Base-by-base conservation (phyloP, 176 grass and related monocot genomes). In the Coix lacrymajobi region DNA sequence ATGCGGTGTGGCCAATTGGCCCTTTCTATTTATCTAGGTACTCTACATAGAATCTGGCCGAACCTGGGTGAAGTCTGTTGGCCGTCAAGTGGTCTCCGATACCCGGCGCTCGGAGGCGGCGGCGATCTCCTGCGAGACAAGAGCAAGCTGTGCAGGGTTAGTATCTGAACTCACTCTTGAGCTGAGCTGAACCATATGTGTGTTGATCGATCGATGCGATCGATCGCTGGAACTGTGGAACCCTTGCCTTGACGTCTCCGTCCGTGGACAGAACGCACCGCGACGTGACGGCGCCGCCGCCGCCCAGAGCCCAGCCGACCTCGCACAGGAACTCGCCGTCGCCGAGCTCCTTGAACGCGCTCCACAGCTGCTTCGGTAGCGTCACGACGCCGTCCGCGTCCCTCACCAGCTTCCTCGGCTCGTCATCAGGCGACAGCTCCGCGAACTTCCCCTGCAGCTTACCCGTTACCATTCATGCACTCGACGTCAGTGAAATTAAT, bases 351-450 rank as follows among this genome's bases (percentile, higher is more conserved):
- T 76, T 87, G 76, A 89, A 91, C 39, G 45, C 64, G 76, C 91
- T 94, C 93, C 93, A 98, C 49, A 98, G 87, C 43, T 92, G 82
- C 65, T 92, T 96, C 3, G 93, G 96, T 65, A 98, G 76, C 19
- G 80, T 79, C 58, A 95, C 82, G 20, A 95, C 40, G 26, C 87
- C 85, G 38, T 41, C 75, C 19, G 76, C 62, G 81, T 89, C 79
- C 71, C 96, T 85, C 39, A 49, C 6, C 69, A 86, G 9, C 11
- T 75, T 86, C 33, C 44, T 69, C n/a, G 87, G 85, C 11, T 81
- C 60, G 22, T 77, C 85, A 5, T 77, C 85, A 5, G 69, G 52
- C 31, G 76, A 73, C 74, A 98, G 68, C 62, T 87, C 88, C 34
- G 75, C 56, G 1, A 91, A 81, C 61, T 90, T 82, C 15, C 87